Evolutionary conservation across 352 stramenopile species (phyloP), one percentile per base, ranked within the genome.

Genomic region (Thraustochytrium sp.): DNA sequence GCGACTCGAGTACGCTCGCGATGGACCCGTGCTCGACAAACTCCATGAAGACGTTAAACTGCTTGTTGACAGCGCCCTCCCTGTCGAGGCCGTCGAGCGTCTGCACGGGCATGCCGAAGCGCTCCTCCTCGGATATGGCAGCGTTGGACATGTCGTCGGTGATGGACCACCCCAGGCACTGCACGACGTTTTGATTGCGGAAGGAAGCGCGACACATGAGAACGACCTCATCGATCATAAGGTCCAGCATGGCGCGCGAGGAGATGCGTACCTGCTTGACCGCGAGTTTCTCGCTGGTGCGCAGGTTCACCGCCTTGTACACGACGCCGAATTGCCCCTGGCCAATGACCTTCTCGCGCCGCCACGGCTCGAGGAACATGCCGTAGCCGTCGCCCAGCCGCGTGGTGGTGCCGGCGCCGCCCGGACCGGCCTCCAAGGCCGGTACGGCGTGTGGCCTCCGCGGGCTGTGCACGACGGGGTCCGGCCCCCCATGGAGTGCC

Each of bases 31-130:
- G n/a, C 76, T 40, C 56, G 3, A 72, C 63, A 75, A 63, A 85
- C 78, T 84, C 78, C 76, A 84, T 82, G 51, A 74, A 82, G 56
- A 82, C 77, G 38, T 80, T 61, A 44, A 80, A 80, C n/a, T 51
- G 11, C 29, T 72, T 42, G 23, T 51, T 29, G 44, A 80, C 68
- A 3, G 46, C 46, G 8, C 34, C 31, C 26, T 26, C 48, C 49
- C 76, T 80, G 38, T 80, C 46, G 23, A 80, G 68, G 13, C 34
- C 68, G 53, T 80, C 68, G n/a, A 80, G 68, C 23, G 68, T 42
- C 11, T 80, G 68, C 18, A 80, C 76, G 1, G 31, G 31, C 68
- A 80, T 80, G 34, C 68, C 68, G 38, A 80, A 63, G 8, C 76
- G 31, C 46, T 80, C 68, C 2, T 80, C 46, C 4, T 13, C 68